phyloP scores from a whole-genome alignment of 1,139 yeast species.

The Nakaseomyces bracarensis region DNA sequence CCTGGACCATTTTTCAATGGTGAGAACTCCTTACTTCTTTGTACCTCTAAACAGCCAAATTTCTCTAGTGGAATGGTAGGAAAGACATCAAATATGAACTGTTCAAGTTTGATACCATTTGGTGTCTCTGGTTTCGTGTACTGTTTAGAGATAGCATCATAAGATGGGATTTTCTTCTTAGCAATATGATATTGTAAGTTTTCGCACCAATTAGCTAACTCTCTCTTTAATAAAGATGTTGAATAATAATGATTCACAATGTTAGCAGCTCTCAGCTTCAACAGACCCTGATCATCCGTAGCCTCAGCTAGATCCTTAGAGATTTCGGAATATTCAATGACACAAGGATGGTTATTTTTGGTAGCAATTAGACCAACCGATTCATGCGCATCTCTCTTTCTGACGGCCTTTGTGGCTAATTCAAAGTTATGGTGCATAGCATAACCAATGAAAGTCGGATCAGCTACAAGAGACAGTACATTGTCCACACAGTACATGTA shows the following conservation, averaged over 20 bases:
- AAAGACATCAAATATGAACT: slow-evolving; percentile 94
- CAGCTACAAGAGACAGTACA: slow-evolving; percentile 85
- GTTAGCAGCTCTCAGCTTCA: slow-evolving; percentile 86
- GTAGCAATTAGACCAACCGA: slow-evolving; percentile 86
- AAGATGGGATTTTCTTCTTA: slow-evolving; percentile 70
- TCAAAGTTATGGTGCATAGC: slow-evolving; percentile 59
- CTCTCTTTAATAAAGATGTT: slow-evolving; percentile 52
- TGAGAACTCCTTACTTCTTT: slow-evolving; percentile 75
- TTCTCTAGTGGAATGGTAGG: slow-evolving; percentile 62
- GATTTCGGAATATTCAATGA: slow-evolving; percentile 92
- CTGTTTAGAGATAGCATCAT: slow-evolving; percentile 41
- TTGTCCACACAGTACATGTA: slow-evolving; percentile 98
- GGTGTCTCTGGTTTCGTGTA: slow-evolving; percentile 56
- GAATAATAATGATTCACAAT: slow-evolving; percentile 96
- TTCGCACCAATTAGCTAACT: slow-evolving; percentile 65
- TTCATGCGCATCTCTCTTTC: slow-evolving; percentile 82
- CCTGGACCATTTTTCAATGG: slow-evolving; percentile 92
- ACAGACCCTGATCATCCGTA: slow-evolving; percentile 47
- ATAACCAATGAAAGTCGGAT: slow-evolving; percentile 86
- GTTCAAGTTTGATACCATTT: slow-evolving; percentile 92
- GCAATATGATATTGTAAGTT: slow-evolving; percentile 90
- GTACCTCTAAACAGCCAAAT: slow-evolving; percentile 91
- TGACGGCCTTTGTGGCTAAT: slow-evolving; percentile 88
- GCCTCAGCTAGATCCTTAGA: slow-evolving; percentile 63
- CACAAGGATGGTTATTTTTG: slow-evolving; percentile 69